phyloP scores from a whole-genome alignment of 768 basidiomycete genomes.

The Lactarius hengduanensis region DNA sequence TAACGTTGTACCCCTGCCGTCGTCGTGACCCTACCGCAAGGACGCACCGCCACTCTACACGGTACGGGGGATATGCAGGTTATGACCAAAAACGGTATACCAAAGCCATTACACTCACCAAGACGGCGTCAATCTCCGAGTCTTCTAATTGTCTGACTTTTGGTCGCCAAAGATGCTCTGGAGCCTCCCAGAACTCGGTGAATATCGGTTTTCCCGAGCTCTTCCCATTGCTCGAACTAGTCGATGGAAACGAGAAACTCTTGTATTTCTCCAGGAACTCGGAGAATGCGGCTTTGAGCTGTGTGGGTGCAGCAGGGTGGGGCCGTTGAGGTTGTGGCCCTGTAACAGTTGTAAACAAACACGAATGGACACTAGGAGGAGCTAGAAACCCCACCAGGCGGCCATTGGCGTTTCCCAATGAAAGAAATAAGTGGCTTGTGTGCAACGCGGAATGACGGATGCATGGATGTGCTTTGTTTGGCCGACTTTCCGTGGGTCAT shows the following conservation, averaged over 20 bases:
- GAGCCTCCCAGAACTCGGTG: conserved; percentile 67
- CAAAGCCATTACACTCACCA: conserved; percentile 43
- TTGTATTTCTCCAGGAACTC: conserved; percentile 42
- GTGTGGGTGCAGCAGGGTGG: conserved; percentile 68
- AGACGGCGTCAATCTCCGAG: conserved; percentile 62
- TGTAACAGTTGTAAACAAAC: conserved; percentile 18
- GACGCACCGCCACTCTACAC: conserved; percentile 70
- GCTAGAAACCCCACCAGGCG: conserved; percentile 13
- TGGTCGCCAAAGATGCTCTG: conserved; percentile 55
- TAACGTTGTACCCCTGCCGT: neutral
- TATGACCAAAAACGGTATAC: conserved; percentile 1
- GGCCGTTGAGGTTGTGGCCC: conserved; percentile 45
- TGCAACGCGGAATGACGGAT: conserved; percentile 23
- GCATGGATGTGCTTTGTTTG: conserved; percentile 13
- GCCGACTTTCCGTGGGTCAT: neutral
- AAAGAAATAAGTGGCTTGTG: conserved; percentile 33
- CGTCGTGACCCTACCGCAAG: conserved; percentile 33
- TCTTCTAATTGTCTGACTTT: conserved; percentile 49
- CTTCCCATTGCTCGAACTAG: neutral
- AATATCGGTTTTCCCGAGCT: conserved; percentile 30
- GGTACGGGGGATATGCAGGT: conserved; percentile 1
- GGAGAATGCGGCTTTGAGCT: conserved; percentile 51
- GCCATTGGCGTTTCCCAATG: conserved; percentile 31
- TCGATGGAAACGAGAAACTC: conserved; percentile 3
- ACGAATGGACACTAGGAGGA: neutral